Evolutionary conservation across 176 grass and related monocot species (phyloP), one percentile per base, ranked within the genome.

Genomic region (Secale cereale): DNA sequence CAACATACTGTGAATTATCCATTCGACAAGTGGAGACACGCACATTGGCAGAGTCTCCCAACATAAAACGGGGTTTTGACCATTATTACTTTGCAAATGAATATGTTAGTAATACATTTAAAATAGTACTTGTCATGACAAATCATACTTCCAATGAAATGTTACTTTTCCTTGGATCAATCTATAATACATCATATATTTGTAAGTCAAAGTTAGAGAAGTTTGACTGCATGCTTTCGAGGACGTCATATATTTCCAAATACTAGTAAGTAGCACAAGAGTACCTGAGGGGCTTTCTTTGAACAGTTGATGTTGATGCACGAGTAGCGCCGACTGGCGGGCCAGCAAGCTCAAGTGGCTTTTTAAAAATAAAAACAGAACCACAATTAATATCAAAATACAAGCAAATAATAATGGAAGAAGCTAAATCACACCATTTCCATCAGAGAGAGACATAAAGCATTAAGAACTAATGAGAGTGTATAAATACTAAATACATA

Each of bases 221-320:
- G 25, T 48, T 48, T 48, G 7, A 48, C 40, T 46, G 41, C 70
- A 29, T 4, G n/a, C 39, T 73, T 73, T 46, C 39, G 27, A 73
- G 23, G 39, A 27, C 25, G 25, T 48, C 70, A 74, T 28, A 25
- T 48, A 48, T 73, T 74, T 74, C 40, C 23, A 74, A 29, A 48
- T 43, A 72, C 39, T 59, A n/a, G 17, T 60, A 79, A 27, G 65
- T 28, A 76, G 52, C 45, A 52, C 40, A 72, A 39, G 82, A 69
- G 78, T 91, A 94, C 95, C 87, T 94, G 33, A 94, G 84, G 25
- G 79, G 82, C 69, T 86, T 98, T 76, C 92, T 81, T 70, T 91
- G 91, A 32, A 85, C 80, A 77, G 80, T 91, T 30, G 86, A 78
- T 54, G 79, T 59, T 67, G 82, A 76, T 11, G 57, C 63, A 40